Evolutionary conservation across 2,329 filamentous ascomycete genomes (phyloP), one percentile per base, ranked within the genome.

Genomic region (Exserohilum turcica): DNA sequence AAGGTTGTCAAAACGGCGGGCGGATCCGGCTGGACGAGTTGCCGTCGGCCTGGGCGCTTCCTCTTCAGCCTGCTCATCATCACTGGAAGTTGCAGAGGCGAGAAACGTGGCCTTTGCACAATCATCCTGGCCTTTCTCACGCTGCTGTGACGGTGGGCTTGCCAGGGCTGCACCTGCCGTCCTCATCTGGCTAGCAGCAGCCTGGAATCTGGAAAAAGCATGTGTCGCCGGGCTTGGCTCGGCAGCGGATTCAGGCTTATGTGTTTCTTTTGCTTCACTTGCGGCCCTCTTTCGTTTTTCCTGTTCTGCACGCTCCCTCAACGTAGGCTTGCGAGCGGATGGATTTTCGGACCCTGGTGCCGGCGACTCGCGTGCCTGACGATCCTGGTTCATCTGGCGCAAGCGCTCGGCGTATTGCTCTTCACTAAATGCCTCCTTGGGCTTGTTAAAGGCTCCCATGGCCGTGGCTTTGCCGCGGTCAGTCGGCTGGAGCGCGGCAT

Each of bases 381-480:
- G 84, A 24, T 87, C 89, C 65, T 89, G 84, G 59, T 93, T 89
- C 71, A 96, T 84, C 70, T 92, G 89, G 42, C 90, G 78, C 67
- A 96, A 89, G 38, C 91, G 85, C 68, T 95, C 88, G 5, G 90
- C 84, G 66, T 91, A 97, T 66, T 91, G 89, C 16, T 88, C 85
- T 67, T 97, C 92, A 65, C 96, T 91, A 63, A 94, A 96, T 6
- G 86, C 84, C 44, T 88, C 84, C 2, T 79, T 77, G 1, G 92
- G 90, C 68, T 91, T 91, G 60, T 88, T 88, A 72, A 88, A 88
- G 0, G 85, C 78, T 27, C 86, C 85, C 74, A 86, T 79, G 0
- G 90, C 89, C 0, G 91, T 95, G 5, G 90, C 89, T 70, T 94
- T 96, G 45, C 89, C 91, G 40, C 85, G 80, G 63, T 96, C 92